Conservation (phyloP, 495 filamentous ascomycete genomes). For the Hypoxylon cercidicola region DNA sequence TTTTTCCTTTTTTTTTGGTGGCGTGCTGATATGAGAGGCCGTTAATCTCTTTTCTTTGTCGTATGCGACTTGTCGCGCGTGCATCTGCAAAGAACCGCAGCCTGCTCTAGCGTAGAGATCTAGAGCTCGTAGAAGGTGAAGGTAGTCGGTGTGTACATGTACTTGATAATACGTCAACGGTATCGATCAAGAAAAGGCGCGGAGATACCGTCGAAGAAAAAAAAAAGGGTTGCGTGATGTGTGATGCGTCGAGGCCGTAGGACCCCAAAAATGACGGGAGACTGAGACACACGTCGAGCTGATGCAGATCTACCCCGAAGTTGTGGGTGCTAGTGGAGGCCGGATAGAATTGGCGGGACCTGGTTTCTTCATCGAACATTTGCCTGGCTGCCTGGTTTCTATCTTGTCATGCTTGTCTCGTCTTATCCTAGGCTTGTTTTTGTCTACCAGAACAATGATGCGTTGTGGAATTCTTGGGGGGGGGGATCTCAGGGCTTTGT, state of each 20-base stretch:
- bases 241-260: constrained; percentile 31
- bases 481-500: constrained; percentile 23
- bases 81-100: constrained; percentile 33
- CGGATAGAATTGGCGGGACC: constrained; percentile 7
- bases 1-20: constrained; percentile 16
- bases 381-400: constrained; percentile 11
- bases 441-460: constrained; percentile 29
- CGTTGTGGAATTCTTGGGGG: constrained; percentile 19
- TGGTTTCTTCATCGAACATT: constrained; percentile 30
- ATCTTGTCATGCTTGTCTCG: constrained; percentile 12
- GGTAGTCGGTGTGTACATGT: constrained; percentile 3
- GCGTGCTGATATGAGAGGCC: constrained; percentile 30
- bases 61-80: constrained; percentile 32
- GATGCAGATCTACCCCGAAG: constrained; percentile 40
- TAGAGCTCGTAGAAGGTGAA: neutral
- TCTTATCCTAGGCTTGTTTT: constrained; percentile 22
- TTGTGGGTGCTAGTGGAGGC: constrained; percentile 21
- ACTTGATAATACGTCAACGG: constrained; percentile 5
- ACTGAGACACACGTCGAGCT: constrained; percentile 37
- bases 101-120: neutral
- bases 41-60: constrained; percentile 23
- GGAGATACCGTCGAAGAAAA: constrained; percentile 14
- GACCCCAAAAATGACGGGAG: constrained; percentile 36
- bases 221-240: constrained; percentile 9
- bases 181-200: constrained; percentile 16